phyloP scores from a whole-genome alignment of 2,329 filamentous ascomycete species.

The Fusarium sp. region DNA sequence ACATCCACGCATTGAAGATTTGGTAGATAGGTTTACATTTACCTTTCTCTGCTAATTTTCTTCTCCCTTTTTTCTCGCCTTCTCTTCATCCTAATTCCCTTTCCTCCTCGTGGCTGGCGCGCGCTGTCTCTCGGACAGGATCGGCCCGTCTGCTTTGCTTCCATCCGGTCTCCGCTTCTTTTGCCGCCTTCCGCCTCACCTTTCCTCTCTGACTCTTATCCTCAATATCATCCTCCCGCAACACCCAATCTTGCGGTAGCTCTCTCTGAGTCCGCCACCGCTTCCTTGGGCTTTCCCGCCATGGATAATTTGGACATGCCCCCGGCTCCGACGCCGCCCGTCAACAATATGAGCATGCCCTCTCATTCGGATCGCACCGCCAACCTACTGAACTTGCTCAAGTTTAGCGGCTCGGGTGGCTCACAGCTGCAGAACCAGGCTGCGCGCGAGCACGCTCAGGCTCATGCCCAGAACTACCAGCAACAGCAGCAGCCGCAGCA shows the following conservation, averaged over 20 bases:
- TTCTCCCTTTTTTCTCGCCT: conserved; percentile 4
- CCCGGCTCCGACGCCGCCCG: conserved; percentile 66
- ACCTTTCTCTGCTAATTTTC: conserved; percentile 15
- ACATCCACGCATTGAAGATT: conserved; percentile 26
- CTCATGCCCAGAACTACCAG: conserved; percentile 42
- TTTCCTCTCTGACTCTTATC: conserved; percentile 24
- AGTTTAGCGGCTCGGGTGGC: conserved; percentile 65
- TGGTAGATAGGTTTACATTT: conserved; percentile 32
- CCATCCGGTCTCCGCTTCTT: conserved; percentile 45
- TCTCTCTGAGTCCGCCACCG: conserved; percentile 45
- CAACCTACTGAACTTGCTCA: conserved; percentile 73
- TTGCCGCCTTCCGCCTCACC: conserved; percentile 29
- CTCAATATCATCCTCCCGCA: conserved; percentile 21
- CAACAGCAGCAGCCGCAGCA: conserved; percentile 36
- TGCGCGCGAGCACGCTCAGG: conserved; percentile 47
- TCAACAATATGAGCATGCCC: conserved; percentile 57
- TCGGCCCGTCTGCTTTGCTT: conserved; percentile 44
- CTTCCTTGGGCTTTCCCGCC: conserved; percentile 34
- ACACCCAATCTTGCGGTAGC: conserved; percentile 31
- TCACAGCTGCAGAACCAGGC: conserved; percentile 56
- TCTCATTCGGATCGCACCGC: conserved; percentile 65
- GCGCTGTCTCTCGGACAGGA: conserved; percentile 37
- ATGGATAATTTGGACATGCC: conserved; percentile 61
- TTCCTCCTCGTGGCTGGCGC: conserved; percentile 37
- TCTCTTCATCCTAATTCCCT: conserved; percentile 18